Evolutionary conservation across 371 early-diverging fungal species (phyloP), one percentile per base, ranked within the genome.

Genomic region (Sanchytrium tribonematis): DNA sequence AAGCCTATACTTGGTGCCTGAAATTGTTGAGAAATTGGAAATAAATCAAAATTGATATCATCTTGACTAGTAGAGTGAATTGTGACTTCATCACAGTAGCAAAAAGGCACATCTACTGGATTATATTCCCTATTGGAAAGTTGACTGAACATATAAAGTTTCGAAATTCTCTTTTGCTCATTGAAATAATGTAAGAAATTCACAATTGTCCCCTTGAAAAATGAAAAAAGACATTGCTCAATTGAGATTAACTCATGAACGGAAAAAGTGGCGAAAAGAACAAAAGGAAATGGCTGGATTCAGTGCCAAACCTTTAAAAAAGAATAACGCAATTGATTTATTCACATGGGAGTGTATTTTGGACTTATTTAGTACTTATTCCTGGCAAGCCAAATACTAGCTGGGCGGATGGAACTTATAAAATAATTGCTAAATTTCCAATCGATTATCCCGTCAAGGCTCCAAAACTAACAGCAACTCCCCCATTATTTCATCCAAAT

Each of bases 401-500:
- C 66, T 99, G 99, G 94, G 97, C 90, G 70, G 84, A 84, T 66
- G 98, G 96, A 17, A 81, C 94, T 0, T 98, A 91, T 84, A 93
- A 92, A 73, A 80, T 97, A 29, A 75, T 79, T 27, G 83, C 98
- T 75, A 75, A 74, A 12, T 98, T 99, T 72, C 91, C 96, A 30
- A 88, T 91, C 74, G 91, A 83, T 71, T 85, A 85, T 73, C 85
- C 84, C 28, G 75, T 72, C 70, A 71, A 76, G 66, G 74, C 78
- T 28, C 77, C 77, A 28, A 74, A 75, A 69, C 68, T 76, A 28
- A 71, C 68, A 22, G 74, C 76, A 69, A 80, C 80, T 0, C 89
- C 92, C 12, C 84, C 88, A n/a, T 80, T 98, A 67, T 97, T 93
- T 79, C 98, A 98, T 77, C 99, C 99, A 5, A 99, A 99, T 75